These are phyloP conservation scores for Populus davidiana DNA, from an alignment of 345 rosid genomes.

Conservation along the genomic window DNA sequence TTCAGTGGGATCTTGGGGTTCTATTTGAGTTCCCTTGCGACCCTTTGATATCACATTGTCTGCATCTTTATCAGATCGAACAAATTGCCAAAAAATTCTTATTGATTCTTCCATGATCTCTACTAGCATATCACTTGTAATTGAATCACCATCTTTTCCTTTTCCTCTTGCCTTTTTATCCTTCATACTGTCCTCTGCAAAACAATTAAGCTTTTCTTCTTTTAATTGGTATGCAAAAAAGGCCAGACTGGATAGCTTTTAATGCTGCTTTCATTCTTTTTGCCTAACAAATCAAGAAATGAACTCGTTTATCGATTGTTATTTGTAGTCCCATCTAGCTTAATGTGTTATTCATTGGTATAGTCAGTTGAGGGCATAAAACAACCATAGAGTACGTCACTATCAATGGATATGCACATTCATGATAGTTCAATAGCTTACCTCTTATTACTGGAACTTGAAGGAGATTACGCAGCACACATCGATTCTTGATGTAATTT, in stretches of 20 bases:
- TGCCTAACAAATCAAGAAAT: conserved; percentile 17
- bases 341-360: not conserved
- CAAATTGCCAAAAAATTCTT: conserved; percentile 77
- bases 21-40: conserved; percentile 47
- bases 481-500: conserved; percentile 67
- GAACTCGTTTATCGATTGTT: conserved; percentile 1
- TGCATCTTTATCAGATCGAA: conserved; percentile 70
- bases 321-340: conserved; percentile 1
- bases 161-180: conserved; percentile 46
- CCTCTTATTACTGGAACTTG: conserved; percentile 93
- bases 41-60: conserved; percentile 33
- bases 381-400: not conserved
- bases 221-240: not conserved
- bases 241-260: not conserved
- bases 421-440: conserved; percentile 6
- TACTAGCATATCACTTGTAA: conserved; percentile 60
- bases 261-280: not conserved
- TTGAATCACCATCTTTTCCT: conserved; percentile 36
- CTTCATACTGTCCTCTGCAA: conserved; percentile 65
- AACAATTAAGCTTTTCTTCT: not conserved
- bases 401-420: not conserved
- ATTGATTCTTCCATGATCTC: conserved; percentile 92
- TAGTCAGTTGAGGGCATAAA: not conserved
- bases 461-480: conserved; percentile 68
- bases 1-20: conserved; percentile 54